Conservation (phyloP, 2,329 filamentous ascomycete genomes). For the Ascochyta clinopodiicola region DNA sequence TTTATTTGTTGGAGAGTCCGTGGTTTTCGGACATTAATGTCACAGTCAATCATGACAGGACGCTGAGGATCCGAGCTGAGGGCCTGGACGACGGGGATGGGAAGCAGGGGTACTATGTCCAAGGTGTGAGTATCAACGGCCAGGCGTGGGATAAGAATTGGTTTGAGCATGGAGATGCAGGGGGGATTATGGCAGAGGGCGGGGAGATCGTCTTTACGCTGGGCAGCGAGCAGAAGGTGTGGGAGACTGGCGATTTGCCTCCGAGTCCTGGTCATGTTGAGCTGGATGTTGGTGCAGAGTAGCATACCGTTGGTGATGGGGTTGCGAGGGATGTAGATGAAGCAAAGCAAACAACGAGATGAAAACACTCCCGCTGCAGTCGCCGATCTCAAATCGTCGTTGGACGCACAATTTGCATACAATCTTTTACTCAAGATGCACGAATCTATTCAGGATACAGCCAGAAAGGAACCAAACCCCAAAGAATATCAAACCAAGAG, state of each 20-base stretch:
- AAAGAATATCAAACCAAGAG: not conserved
- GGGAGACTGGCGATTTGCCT: constrained; percentile 43
- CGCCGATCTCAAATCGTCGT: too few species aligned
- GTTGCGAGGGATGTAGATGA: too few species aligned
- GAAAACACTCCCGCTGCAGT: too few species aligned
- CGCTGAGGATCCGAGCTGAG: constrained; percentile 56
- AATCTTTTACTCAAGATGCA: too few species aligned
- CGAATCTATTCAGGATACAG: not conserved
- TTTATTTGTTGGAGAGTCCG: constrained; percentile 56
- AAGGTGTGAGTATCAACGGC: constrained; percentile 61
- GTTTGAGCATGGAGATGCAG: constrained; percentile 60
- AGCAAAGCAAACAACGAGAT: too few species aligned
- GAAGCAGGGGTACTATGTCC: constrained; percentile 58
- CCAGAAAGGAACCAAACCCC: not conserved
- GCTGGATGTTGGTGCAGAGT: constrained; percentile 22
- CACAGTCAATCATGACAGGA: constrained; percentile 44
- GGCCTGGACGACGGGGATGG: constrained; percentile 50
- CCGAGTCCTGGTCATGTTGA: constrained; percentile 44
- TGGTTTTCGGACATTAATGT: constrained; percentile 53
- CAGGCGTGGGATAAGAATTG: constrained; percentile 61
- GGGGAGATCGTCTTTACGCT: constrained; percentile 45
- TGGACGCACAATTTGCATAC: too few species aligned
- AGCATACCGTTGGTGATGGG: not conserved
- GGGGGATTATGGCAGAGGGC: constrained; percentile 41
- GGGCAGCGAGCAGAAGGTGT: constrained; percentile 34